Evolutionary conservation across 23 red algal species (phyloP), one percentile per base, ranked within the genome.

Genomic region (Chondrus crispus): DNA sequence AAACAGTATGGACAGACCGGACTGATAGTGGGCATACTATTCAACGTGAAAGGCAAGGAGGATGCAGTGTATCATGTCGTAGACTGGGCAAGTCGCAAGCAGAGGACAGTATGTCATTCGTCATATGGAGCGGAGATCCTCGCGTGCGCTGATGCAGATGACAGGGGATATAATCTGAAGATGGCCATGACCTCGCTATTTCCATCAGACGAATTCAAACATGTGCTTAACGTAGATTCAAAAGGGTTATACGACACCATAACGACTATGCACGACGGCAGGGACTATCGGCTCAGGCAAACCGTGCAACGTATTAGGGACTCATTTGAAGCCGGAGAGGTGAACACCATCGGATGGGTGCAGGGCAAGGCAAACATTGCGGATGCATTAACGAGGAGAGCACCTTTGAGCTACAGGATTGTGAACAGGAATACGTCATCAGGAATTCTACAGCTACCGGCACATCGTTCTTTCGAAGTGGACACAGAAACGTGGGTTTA

Each of bases 111-210:
- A 51, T 32, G 24, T 24, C 44, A 55, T 38, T 82, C 77, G 32
- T 82, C 77, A 28, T 51, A 82, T 24, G 43, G 46, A n/a, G 77
- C 77, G 32, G 77, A 82, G 46, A 82, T 82, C 35, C 18, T 82
- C 5, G 77, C 77, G 19, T 82, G 77, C 47, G n/a, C 40, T 28
- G 77, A 82, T 10, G 47, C 77, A 60, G 45, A 82, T 82, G 77
- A 58, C 40, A 20, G 47, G 18, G 77, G 77, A 5, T 82, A 35
- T n/a, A 35, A 82, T 28, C 51, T 82, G 77, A 82, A 82, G 35
- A 14, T 10, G 12, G 16, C 42, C 11, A 13, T 80, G 10, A 44
- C 12, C 13, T 45, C 74, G 10, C 13, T 80, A 11, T 80, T 32
- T 72, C 14, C 11, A 13, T 26, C 12, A 30, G 14, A 12, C 28